phyloP scores from a whole-genome alignment of 345 rosid genomes.

The Citrus inodora region DNA sequence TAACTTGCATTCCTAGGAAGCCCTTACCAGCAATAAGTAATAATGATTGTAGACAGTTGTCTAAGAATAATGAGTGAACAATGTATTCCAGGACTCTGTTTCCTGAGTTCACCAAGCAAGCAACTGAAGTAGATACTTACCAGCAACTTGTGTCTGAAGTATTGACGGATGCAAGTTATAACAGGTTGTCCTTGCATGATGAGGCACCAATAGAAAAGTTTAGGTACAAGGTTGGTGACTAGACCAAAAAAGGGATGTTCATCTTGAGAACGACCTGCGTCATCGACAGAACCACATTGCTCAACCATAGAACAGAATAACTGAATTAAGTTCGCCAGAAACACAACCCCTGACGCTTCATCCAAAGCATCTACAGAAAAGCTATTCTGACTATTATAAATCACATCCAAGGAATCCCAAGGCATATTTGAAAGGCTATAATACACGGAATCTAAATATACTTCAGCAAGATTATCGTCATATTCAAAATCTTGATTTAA shows the following conservation, averaged over 20 bases:
- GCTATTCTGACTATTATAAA: slow-evolving; percentile 8
- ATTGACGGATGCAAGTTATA: slow-evolving; percentile 36
- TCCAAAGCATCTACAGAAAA: slow-evolving; percentile 16
- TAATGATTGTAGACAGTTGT: not conserved
- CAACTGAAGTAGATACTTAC: slow-evolving; percentile 35
- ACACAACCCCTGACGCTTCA: slow-evolving; percentile 24
- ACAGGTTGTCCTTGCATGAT: slow-evolving; percentile 33
- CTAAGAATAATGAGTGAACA: not conserved
- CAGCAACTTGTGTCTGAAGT: slow-evolving; percentile 80
- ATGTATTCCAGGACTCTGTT: not conserved
- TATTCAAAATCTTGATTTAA: slow-evolving; percentile 49
- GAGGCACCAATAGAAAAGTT: slow-evolving; percentile 60
- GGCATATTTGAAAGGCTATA: slow-evolving; percentile 45
- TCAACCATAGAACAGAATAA: slow-evolving; percentile 69
- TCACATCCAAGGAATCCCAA: slow-evolving; percentile 47
- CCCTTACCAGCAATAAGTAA: not conserved
- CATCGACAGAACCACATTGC: slow-evolving; percentile 31
- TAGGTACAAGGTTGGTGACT: slow-evolving; percentile 46
- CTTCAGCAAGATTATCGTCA: slow-evolving; percentile 41
- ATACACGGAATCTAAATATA: slow-evolving; percentile 37
- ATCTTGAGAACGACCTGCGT: slow-evolving; percentile 24
- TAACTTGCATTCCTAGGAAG: not conserved
- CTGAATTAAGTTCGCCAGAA: slow-evolving; percentile 69
- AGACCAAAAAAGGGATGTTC: slow-evolving; percentile 34
- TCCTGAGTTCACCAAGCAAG: slow-evolving; percentile 1